These are phyloP conservation scores for Penicillium sp. DNA, from an alignment of 2,329 filamentous ascomycete genomes.

Conservation along the genomic window DNA sequence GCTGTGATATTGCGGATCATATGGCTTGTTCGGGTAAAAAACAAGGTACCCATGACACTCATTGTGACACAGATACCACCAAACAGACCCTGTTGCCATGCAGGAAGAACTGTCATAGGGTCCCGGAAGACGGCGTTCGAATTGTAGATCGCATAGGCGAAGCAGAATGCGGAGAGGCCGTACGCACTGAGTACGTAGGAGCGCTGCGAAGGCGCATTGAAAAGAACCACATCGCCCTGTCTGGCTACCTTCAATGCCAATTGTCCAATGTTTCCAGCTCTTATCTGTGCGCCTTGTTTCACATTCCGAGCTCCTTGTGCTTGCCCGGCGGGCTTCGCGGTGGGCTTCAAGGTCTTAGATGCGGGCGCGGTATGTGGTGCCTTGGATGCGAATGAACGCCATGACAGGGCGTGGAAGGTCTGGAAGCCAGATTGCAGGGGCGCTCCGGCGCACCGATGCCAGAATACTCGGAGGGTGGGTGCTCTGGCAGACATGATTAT, in stretches of 20 bases:
- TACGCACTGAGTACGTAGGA: constrained; percentile 67
- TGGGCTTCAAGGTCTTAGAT: constrained; percentile 15
- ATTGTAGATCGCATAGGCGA: constrained; percentile 57
- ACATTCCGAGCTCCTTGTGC: constrained; percentile 23
- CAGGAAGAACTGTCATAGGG: constrained; percentile 56
- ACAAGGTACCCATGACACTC: constrained; percentile 63
- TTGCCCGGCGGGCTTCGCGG: constrained; percentile 16
- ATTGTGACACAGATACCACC: constrained; percentile 64
- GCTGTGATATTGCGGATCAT: constrained; percentile 64
- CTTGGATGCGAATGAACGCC: constrained; percentile 37
- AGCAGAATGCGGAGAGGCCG: constrained; percentile 58
- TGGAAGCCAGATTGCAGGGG: constrained; percentile 21
- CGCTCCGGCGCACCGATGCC: constrained; percentile 28
- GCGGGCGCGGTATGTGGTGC: constrained; percentile 27
- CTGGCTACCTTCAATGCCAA: constrained; percentile 55
- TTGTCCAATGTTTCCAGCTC: constrained; percentile 52
- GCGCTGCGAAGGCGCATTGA: constrained; percentile 67
- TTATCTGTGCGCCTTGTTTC: constrained; percentile 29
- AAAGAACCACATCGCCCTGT: constrained; percentile 63
- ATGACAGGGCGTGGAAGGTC: constrained; percentile 21
- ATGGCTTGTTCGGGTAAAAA: constrained; percentile 61
- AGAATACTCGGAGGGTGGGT: constrained; percentile 33
- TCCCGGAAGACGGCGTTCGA: constrained; percentile 56
- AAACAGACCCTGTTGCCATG: constrained; percentile 64
- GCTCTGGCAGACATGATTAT: constrained; percentile 36